phyloP scores from a whole-genome alignment of 257 asterid genomes.

The Cinchona pubescens region DNA sequence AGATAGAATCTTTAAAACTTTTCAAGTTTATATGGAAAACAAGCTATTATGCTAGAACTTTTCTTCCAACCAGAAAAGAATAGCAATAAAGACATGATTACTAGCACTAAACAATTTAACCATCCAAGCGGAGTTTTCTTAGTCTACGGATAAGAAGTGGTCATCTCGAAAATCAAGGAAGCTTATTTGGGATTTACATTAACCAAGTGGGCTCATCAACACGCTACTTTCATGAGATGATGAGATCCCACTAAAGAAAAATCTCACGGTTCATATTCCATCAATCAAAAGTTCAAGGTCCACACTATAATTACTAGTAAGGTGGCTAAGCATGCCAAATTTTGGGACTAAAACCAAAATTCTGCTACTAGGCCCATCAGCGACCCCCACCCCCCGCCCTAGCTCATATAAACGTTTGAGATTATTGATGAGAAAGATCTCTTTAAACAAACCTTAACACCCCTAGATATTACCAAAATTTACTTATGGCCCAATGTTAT shows the following conservation, averaged over 20 bases:
- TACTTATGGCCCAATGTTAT: neutral
- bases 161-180: neutral
- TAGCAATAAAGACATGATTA: neutral
- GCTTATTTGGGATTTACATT: no score
- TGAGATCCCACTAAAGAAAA: neutral
- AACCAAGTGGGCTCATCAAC: no score
- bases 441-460: neutral
- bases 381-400: no score
- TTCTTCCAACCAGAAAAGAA: neutral
- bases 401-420: no score
- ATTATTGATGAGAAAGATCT: no score
- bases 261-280: neutral
- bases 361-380: neutral
- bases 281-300: neutral
- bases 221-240: neutral
- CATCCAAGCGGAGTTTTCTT: neutral
- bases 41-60: neutral
- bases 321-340: no score
- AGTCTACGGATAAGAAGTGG: neutral
- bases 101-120: neutral
- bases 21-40: no score
- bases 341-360: neutral
- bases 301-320: neutral
- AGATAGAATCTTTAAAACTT: neutral
- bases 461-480: neutral